Evolutionary conservation across 768 basidiomycete species (phyloP).

Genomic region (Lyophyllum atratum): DNA sequence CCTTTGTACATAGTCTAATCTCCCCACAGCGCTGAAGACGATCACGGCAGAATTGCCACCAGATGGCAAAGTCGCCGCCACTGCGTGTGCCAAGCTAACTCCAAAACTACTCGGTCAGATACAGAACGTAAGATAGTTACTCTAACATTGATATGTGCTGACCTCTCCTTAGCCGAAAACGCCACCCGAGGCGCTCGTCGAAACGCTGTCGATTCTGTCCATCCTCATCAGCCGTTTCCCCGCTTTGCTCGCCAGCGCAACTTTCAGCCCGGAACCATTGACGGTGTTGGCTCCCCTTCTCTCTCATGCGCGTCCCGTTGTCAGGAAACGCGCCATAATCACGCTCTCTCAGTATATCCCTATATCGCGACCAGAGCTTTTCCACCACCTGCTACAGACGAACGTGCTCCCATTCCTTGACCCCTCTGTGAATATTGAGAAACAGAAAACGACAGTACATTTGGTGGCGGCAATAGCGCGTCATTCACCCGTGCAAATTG

Average conservation of each 20-base stretch:
- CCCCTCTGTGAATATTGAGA: constrained; percentile 55
- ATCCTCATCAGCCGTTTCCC: constrained; percentile 89
- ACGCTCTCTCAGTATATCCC: constrained; percentile 85
- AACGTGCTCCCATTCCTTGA: constrained; percentile 63
- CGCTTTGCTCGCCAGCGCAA: constrained; percentile 55
- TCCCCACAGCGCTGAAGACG: constrained; percentile 79
- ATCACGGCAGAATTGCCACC: constrained; percentile 89
- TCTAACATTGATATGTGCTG: not conserved
- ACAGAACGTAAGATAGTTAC: constrained; percentile 54
- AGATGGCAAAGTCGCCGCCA: constrained; percentile 75
- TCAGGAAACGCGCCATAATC: constrained; percentile 90
- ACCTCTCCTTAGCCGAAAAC: constrained; percentile 51
- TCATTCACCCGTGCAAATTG: constrained; percentile 68
- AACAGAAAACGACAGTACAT: constrained; percentile 76
- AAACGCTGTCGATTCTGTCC: constrained; percentile 82
- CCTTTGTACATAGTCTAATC: not conserved
- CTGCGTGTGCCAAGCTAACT: constrained; percentile 81
- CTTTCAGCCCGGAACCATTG: constrained; percentile 60
- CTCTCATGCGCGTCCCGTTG: constrained; percentile 76
- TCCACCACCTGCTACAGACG: constrained; percentile 57
- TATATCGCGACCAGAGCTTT: constrained; percentile 63
- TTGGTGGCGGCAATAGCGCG: constrained; percentile 80
- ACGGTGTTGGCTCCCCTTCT: constrained; percentile 70
- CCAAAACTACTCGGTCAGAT: constrained; percentile 83
- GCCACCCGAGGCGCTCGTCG: constrained; percentile 80